These are phyloP conservation scores for Rhizopogon vinicolor DNA, from an alignment of 768 basidiomycete genomes.

Conservation along the genomic window DNA sequence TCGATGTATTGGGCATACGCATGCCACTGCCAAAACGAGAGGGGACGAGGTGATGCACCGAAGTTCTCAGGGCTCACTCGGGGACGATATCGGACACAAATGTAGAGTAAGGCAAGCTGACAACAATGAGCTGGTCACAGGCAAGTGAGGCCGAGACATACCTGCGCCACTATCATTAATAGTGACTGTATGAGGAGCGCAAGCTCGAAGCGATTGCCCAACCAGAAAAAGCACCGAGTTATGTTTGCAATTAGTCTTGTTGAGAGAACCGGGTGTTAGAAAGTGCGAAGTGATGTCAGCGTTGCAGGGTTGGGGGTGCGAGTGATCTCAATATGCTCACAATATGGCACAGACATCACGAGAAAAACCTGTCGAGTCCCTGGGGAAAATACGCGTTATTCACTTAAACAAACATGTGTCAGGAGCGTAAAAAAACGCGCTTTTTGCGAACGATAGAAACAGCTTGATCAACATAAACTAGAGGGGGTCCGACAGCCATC, in stretches of 20 bases:
- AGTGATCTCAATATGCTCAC: constrained; percentile 30
- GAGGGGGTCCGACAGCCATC: constrained; percentile 82
- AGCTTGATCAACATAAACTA: constrained; percentile 83
- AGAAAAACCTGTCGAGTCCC: constrained; percentile 84
- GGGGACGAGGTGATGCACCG: constrained; percentile 56
- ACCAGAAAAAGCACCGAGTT: constrained; percentile 88
- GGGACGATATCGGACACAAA: constrained; percentile 73
- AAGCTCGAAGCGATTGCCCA: constrained; percentile 74
- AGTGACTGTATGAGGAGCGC: constrained; percentile 78
- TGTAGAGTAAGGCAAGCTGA: constrained; percentile 75
- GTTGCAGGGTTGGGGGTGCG: constrained; percentile 6
- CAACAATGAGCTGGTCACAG: constrained; percentile 11
- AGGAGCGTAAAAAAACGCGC: constrained; percentile 29
- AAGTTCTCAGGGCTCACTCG: constrained; percentile 53
- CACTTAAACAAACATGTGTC: constrained; percentile 2
- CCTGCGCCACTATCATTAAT: constrained; percentile 83
- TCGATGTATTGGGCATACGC: constrained; percentile 77
- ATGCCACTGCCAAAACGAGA: constrained; percentile 85
- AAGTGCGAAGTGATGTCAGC: constrained; percentile 1
- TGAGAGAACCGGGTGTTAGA: constrained; percentile 5
- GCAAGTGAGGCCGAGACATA: constrained; percentile 23
- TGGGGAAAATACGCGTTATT: constrained; percentile 22
- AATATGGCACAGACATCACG: constrained; percentile 83
- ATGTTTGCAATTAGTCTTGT: constrained; percentile 76
- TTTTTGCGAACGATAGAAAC: constrained; percentile 76